Percentiles rank a stretch among this genome's conserved stretches.
Evolutionary conservation across 805 yeast species (phyloP).

Genomic region (Suhomyces sp.): DNA sequence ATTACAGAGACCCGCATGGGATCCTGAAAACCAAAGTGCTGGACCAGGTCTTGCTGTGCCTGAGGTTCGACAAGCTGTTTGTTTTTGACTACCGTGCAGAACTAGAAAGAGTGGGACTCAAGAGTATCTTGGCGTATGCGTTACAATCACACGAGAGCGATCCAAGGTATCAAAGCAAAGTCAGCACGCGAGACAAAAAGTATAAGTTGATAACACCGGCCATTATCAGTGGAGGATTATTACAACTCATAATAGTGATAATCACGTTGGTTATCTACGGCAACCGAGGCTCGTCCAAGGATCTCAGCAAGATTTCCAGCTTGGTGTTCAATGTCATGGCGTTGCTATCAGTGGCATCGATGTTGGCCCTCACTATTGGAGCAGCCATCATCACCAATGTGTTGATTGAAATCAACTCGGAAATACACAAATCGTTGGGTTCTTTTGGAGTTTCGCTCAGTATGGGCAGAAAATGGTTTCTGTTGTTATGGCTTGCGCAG

Average conservation of each 20-base stretch:
- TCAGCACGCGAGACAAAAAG: slow-evolving; percentile 13
- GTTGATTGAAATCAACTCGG: slow-evolving; percentile 21
- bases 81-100: slow-evolving; percentile 47
- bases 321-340: slow-evolving; percentile 37
- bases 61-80: slow-evolving; percentile 13
- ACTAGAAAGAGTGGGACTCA: slow-evolving; percentile 39
- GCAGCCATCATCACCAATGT: slow-evolving; percentile 28
- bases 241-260: slow-evolving; percentile 28
- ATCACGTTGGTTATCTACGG: slow-evolving; percentile 36
- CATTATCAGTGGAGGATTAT: slow-evolving; percentile 22
- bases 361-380: slow-evolving; percentile 28
- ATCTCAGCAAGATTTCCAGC: slow-evolving; percentile 30
- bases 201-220: slow-evolving; percentile 26
- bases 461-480: slow-evolving; percentile 42
- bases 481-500: slow-evolving; percentile 38
- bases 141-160: slow-evolving; percentile 22
- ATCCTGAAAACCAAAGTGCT: slow-evolving; percentile 9
- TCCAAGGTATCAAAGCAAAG: slow-evolving; percentile 9
- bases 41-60: slow-evolving; percentile 25
- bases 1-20: slow-evolving; percentile 12
- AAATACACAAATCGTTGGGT: slow-evolving; percentile 32
- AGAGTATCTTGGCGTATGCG: slow-evolving; percentile 49
- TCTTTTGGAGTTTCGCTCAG: slow-evolving; percentile 46
- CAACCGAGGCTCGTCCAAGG: slow-evolving; percentile 29
- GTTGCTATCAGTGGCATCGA: slow-evolving; percentile 31